phyloP scores from a whole-genome alignment of 2,329 filamentous ascomycete species.

The Biscogniauxia sp. region DNA sequence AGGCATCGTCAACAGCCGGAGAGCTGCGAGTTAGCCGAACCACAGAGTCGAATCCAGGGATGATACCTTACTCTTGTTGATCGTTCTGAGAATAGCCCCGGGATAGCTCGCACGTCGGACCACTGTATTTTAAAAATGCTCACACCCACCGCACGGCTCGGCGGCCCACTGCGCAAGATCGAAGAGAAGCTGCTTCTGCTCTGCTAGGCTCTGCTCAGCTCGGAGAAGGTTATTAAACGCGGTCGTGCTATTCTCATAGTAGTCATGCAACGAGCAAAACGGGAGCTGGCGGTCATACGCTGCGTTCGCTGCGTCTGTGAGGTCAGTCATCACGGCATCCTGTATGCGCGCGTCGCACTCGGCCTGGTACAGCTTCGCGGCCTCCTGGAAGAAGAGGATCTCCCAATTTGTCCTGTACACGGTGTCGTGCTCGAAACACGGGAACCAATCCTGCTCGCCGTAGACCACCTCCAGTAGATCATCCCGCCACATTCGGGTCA shows the following conservation, averaged over 20 bases:
- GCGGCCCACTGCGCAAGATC: slow-evolving; percentile 3
- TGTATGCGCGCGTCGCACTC: slow-evolving; percentile 8
- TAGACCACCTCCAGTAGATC: slow-evolving; percentile 2
- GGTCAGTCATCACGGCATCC: slow-evolving; percentile 5
- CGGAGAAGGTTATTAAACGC: not conserved
- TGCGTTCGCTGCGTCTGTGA: slow-evolving; percentile 1
- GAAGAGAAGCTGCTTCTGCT: slow-evolving; percentile 8
- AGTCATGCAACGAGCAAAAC: no score
- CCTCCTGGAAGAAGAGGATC: not conserved
- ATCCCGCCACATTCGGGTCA: slow-evolving; percentile 14
- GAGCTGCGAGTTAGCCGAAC: not conserved
- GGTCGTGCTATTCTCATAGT: not conserved
- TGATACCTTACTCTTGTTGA: not conserved
- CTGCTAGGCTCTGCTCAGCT: not conserved
- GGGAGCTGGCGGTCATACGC: not conserved
- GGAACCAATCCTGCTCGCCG: not conserved
- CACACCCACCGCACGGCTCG: not conserved
- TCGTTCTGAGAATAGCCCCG: not conserved
- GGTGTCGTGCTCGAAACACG: slow-evolving; percentile 4
- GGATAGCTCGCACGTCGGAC: not conserved
- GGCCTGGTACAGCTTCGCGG: slow-evolving; percentile 15
- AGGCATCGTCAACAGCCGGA: not conserved
- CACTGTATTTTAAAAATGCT: not conserved
- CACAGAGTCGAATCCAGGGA: not conserved
- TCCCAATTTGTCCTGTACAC: not conserved